Evolutionary conservation across 306 rosid genomes (phyloP), one percentile per base, ranked within the genome.

Genomic region (Vicia faba): DNA sequence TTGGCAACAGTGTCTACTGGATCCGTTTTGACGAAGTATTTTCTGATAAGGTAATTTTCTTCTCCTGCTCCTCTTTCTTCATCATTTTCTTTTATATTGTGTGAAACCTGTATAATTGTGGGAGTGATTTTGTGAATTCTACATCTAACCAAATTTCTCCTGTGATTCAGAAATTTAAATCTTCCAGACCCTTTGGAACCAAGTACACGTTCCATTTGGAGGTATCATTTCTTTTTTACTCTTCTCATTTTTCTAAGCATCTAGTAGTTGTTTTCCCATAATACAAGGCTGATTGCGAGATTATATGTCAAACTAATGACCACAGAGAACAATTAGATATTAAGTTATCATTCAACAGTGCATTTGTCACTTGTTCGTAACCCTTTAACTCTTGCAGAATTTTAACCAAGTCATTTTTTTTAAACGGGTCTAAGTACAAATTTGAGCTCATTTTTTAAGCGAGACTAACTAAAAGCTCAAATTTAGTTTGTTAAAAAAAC

Each of bases 1-100:
- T 93, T 80, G 98, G 98, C 43, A 93, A 93, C 74, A 84, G 85
- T 15, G 95, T 90, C 79, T 93, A 90, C 69, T 84, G 89, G 96
- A 85, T 93, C 74, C 85, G 77, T 14, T 93, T 93, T 62, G 99
- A 95, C 61, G 91, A 95, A 76, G 97, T 85, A 60, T 88, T 80
- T 75, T 77, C 95, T 26, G 85, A 85, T 1, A 95, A 93, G 95
- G 99, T 92, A 71, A 39, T 39, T 50, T 28, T 41, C n/a, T 12
- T 54, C 11, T 71, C 55, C 45, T 12, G 35, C 12, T 45, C 67
- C 33, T 69, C 11, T 40, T 16, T 11, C 38, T 51, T 50, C 70
- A 8, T 62, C 38, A 3, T 46, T 3, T 41, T 3, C n/a, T 58
- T 64, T 55, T 38, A 11, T 40, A 39, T 13, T 12, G 10, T 25